phyloP scores from a whole-genome alignment of 2,329 filamentous ascomycete species.

The Nemania diffusa region DNA sequence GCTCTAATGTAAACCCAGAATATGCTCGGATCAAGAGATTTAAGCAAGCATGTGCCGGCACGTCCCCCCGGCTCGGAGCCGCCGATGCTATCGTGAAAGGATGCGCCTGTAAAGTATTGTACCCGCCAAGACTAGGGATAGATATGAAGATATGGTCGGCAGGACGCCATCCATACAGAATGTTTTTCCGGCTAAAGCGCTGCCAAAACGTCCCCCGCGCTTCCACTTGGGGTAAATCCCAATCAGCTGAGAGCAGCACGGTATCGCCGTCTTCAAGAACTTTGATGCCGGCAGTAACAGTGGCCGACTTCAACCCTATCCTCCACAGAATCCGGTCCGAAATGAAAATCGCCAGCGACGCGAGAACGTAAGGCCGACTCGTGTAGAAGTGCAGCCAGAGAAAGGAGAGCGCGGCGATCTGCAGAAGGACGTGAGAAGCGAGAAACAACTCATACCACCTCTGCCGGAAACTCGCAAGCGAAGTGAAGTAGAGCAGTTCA shows the following conservation, averaged over 20 bases:
- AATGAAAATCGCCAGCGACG: conserved; percentile 65
- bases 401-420: conserved; percentile 64
- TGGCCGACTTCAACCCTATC: conserved; percentile 61
- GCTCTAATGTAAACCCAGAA: conserved; percentile 66
- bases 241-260: conserved; percentile 56
- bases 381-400: conserved; percentile 69
- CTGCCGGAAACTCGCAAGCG: conserved; percentile 67
- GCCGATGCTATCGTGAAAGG: conserved; percentile 74
- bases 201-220: conserved; percentile 24
- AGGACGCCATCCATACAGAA: conserved; percentile 65
- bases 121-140: conserved; percentile 63
- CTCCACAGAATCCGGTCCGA: conserved; percentile 68
- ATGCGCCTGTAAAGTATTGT: conserved; percentile 68
- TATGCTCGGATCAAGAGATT: conserved; percentile 69
- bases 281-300: conserved; percentile 59
- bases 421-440: conserved; percentile 66
- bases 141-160: conserved; percentile 73
- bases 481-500: conserved; percentile 70
- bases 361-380: conserved; percentile 62
- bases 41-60: conserved; percentile 60
- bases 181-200: conserved; percentile 50
- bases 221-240: conserved; percentile 47
- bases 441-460: conserved; percentile 73
- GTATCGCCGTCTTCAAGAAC: conserved; percentile 68
- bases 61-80: conserved; percentile 53